phyloP scores from a whole-genome alignment of 257 asterid genomes.

The Jacaranda mimosifolia region DNA sequence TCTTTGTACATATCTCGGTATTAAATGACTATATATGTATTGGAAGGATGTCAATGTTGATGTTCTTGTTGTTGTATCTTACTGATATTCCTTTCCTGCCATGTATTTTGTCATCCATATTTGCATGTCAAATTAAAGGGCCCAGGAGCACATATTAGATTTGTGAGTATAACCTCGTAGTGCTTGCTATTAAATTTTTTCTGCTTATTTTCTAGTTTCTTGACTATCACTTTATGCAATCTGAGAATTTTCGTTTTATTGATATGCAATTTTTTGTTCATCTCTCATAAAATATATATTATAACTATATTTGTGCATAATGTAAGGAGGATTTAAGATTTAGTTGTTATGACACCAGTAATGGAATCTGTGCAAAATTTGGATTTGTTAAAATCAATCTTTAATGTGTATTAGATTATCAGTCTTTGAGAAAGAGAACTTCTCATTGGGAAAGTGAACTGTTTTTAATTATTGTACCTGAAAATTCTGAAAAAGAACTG shows the following conservation, averaged over 20 bases:
- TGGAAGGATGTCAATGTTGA: background rate
- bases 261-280: too few relatives aligned
- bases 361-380: too few relatives aligned
- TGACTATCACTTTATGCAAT: background rate
- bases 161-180: background rate
- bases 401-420: too few relatives aligned
- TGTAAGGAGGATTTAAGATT: too few relatives aligned
- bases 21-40: background rate
- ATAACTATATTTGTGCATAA: too few relatives aligned
- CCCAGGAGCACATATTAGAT: background rate
- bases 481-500: too few relatives aligned
- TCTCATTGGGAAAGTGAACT: too few relatives aligned
- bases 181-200: background rate
- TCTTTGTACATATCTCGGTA: background rate
- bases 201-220: background rate
- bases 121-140: background rate
- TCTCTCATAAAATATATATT: too few relatives aligned
- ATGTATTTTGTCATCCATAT: background rate
- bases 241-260: background rate
- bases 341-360: too few relatives aligned
- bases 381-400: too few relatives aligned
- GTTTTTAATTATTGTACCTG: too few relatives aligned
- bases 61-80: conserved; percentile 2
- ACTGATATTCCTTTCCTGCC: background rate
- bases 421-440: too few relatives aligned